phyloP scores from a whole-genome alignment of 176 grass and related monocot species.

The Zea mays region Zm-B73-REFERENCE-NAM-5.0 NC_050096.1:22701501-22702000 shows the following conservation, averaged over 20 bases:
- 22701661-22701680: constrained; percentile 38
- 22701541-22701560: constrained; percentile 50
- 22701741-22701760: constrained; percentile 61
- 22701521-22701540: constrained; percentile 26
- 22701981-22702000: background rate
- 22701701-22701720: constrained; percentile 72
- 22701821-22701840: constrained; percentile 24
- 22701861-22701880: constrained; percentile 8
- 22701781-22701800: constrained; percentile 88
- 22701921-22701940: constrained; percentile 9
- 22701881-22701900: background rate
- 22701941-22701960: background rate
- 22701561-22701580: constrained; percentile 55
- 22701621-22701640: constrained; percentile 56
- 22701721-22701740: constrained; percentile 95
- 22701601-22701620: constrained; percentile 58
- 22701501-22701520: constrained; percentile 36
- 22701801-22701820: constrained; percentile 57
- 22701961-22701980: background rate
- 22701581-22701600: constrained; percentile 49
- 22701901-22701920: background rate
- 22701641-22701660: constrained; percentile 57
- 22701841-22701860: constrained; percentile 30
- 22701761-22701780: constrained; percentile 86
- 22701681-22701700: constrained; percentile 37